phyloP scores from a whole-genome alignment of 1,284 basidiomycete species.

The Ustilago vetiveriae region DNA sequence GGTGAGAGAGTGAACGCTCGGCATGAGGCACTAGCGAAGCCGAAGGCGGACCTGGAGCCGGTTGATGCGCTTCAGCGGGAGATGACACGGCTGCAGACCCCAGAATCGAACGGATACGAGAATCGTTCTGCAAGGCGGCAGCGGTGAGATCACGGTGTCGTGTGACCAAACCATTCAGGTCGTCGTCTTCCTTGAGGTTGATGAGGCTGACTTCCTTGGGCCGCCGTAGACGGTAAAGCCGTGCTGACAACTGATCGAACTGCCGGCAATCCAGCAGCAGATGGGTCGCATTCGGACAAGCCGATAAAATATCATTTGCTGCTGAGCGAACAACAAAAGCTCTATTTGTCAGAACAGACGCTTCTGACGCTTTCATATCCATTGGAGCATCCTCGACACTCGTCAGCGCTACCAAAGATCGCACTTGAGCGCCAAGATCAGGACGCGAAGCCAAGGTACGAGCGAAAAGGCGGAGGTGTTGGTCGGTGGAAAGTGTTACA shows the following conservation, averaged over 20 bases:
- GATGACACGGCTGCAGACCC: background rate
- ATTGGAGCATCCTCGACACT: background rate
- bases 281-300: conserved; percentile 32
- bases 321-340: background rate
- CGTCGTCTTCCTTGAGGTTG: conserved; percentile 10
- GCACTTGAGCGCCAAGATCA: conserved; percentile 10
- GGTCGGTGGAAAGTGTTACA: conserved; percentile 4
- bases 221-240: conserved; percentile 11
- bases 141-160: conserved; percentile 39
- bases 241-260: conserved; percentile 8
- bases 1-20: conserved; percentile 29
- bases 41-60: too few relatives aligned
- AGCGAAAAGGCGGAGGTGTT: conserved; percentile 1
- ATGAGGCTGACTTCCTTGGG: conserved; percentile 31
- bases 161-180: conserved; percentile 29
- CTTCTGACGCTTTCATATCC: background rate
- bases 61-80: too few relatives aligned
- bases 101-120: conserved; percentile 27
- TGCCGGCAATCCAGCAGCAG: conserved; percentile 22
- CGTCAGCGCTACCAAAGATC: conserved; percentile 12
- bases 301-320: conserved; percentile 19
- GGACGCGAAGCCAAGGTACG: conserved; percentile 9
- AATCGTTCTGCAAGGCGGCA: conserved; percentile 28
- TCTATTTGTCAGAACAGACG: background rate
- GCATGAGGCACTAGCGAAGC: background rate